These are phyloP conservation scores for Orbilia ellipsospora DNA, from an alignment of 2,329 filamentous ascomycete species.

Conservation along the genomic window DNA sequence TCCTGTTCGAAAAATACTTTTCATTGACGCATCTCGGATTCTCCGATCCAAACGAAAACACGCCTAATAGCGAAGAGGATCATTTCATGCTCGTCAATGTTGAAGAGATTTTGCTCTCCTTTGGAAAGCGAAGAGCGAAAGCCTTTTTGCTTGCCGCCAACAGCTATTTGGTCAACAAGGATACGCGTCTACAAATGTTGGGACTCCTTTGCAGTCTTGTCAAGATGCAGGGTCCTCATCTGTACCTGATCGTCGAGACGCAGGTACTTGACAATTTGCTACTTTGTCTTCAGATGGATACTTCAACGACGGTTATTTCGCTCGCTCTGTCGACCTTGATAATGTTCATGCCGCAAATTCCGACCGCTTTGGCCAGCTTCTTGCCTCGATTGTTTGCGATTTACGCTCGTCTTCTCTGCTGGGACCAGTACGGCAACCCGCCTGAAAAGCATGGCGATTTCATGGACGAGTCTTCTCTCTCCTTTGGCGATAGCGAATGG, in stretches of 20 bases:
- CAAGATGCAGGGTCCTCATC: constrained; percentile 79
- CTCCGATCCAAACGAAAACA: constrained; percentile 61
- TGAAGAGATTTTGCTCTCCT: constrained; percentile 67
- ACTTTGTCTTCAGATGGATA: constrained; percentile 79
- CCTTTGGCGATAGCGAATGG: constrained; percentile 66
- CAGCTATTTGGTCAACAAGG: constrained; percentile 72
- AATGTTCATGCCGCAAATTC: constrained; percentile 86
- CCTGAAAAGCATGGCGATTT: constrained; percentile 26
- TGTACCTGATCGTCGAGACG: constrained; percentile 78
- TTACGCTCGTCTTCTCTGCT: constrained; percentile 82
- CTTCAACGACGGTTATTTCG: constrained; percentile 80
- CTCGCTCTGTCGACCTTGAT: constrained; percentile 78
- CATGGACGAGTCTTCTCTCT: constrained; percentile 54
- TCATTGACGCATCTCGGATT: constrained; percentile 63
- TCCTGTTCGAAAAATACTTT: constrained; percentile 71
- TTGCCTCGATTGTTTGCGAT: constrained; percentile 82
- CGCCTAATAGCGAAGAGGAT: constrained; percentile 61
- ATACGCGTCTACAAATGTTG: constrained; percentile 73
- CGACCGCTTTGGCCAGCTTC: constrained; percentile 74
- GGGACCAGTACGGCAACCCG: constrained; percentile 69
- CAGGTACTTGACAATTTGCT: constrained; percentile 77
- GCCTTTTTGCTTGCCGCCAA: constrained; percentile 75
- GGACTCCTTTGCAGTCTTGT: constrained; percentile 78
- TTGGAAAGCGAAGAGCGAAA: constrained; percentile 76
- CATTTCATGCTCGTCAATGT: constrained; percentile 65